Evolutionary conservation across 352 stramenopile species (phyloP), one percentile per base, ranked within the genome.

Genomic region (Globisporangium emineosum): DNA sequence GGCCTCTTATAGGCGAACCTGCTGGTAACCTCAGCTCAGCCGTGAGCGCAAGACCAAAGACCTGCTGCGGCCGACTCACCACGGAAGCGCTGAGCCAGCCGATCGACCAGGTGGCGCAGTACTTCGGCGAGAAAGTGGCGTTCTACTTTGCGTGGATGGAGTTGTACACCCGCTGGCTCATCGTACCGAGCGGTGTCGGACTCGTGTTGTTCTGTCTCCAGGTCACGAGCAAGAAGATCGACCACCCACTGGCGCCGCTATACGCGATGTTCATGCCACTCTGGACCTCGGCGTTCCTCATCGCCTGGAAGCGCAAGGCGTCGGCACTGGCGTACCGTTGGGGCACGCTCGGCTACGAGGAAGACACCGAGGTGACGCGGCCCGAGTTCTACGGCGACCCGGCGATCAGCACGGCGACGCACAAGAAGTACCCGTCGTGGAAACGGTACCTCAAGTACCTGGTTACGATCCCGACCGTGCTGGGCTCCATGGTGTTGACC

Each of bases 111-210:
- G 84, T 97, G 10, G 84, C 85, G 30, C 77, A 95, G 64, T 98
- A 98, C 73, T 98, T 96, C 64, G 92, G 92, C 19, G 90, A 98
- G 60, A 82, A 85, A 6, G 70, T 97, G 15, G 91, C 89, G 21
- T 98, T 97, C 67, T 97, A 98, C 71, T 98, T 98, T 72, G 92
- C 90, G 33, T 98, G 89, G 82, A 80, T 96, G 68, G 86, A 95
- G 60, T 81, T 96, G 68, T 98, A 97, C 77, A 97, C 92, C 21
- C 81, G 76, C 19, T 96, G 91, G 86, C 83, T 98, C 5, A 52
- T 97, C 12, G 72, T 91, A 9, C 90, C 91, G 2, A 91, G 81
- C 52, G 54, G 90, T 32, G 79, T 83, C 5, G 91, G 91, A 0
- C 67, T 90, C 15, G 45, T 83, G 3, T 65, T 98, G 10, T 97